Conservation (phyloP, 331 rosid species). For the Prunus yedoensis region DNA sequence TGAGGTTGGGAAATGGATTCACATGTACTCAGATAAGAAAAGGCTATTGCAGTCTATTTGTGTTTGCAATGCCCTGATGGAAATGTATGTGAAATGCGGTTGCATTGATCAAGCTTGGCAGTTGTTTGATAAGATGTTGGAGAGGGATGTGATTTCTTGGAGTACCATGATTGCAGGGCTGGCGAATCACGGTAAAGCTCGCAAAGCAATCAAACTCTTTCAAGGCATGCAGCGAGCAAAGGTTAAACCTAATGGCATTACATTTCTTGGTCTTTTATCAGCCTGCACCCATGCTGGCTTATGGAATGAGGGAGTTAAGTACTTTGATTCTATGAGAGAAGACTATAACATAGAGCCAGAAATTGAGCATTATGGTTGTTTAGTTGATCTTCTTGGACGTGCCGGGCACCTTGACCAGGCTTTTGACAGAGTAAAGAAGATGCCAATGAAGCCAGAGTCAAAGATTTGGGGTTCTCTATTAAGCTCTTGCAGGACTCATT, state of each 20-base stretch:
- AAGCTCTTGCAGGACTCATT: slow-evolving; percentile 62
- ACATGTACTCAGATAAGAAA: slow-evolving; percentile 47
- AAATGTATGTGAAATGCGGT: slow-evolving; percentile 76
- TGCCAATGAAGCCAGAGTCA: slow-evolving; percentile 66
- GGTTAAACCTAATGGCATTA: slow-evolving; percentile 57
- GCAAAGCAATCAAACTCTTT: slow-evolving; percentile 55
- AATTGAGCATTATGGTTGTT: slow-evolving; percentile 73
- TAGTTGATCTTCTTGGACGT: slow-evolving; percentile 79
- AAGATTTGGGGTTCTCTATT: slow-evolving; percentile 79
- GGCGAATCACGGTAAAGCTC: slow-evolving; percentile 65
- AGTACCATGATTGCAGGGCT: slow-evolving; percentile 68
- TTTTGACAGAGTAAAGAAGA: slow-evolving; percentile 49
- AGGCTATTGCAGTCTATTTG: slow-evolving; percentile 30
- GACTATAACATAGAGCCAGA: slow-evolving; percentile 44
- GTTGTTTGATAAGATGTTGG: slow-evolving; percentile 49
- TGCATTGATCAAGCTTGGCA: slow-evolving; percentile 54
- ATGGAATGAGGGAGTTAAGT: slow-evolving; percentile 58
- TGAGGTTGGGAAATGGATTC: slow-evolving; percentile 85
- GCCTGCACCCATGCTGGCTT: slow-evolving; percentile 74
- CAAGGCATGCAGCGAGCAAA: slow-evolving; percentile 43
- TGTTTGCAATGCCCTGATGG: slow-evolving; percentile 64
- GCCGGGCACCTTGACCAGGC: slow-evolving; percentile 55
- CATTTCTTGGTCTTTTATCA: slow-evolving; percentile 65
- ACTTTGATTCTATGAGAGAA: slow-evolving; percentile 48
- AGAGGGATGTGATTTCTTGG: slow-evolving; percentile 78